A percentile compares a stretch with the other conserved stretches of the same genome.
Conservation (phyloP, 2,329 filamentous ascomycete species). For the Colletotrichum trifolii region DNA sequence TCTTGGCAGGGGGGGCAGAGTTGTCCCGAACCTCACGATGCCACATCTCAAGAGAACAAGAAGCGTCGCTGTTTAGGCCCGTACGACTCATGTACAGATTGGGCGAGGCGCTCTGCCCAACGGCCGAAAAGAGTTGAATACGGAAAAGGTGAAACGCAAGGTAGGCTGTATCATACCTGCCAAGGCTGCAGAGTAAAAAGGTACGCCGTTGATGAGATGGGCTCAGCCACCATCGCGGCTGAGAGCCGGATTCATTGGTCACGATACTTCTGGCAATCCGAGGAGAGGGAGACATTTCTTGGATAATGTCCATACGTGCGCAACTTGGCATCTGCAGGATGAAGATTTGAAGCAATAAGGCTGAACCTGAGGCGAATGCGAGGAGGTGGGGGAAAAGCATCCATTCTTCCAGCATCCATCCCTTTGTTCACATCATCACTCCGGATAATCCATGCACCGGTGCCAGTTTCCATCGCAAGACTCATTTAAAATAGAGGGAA, state of each 20-base stretch:
- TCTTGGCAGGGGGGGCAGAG: no score
- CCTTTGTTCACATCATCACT: neutral
- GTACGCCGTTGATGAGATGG: neutral
- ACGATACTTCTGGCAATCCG: neutral
- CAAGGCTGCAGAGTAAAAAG: slow-evolving; percentile 11
- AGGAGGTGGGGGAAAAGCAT: slow-evolving; percentile 8
- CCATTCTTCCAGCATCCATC: slow-evolving; percentile 5
- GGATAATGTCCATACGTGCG: neutral
- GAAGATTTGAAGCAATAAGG: neutral
- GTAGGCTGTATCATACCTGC: slow-evolving; percentile 6
- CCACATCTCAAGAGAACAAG: no score
- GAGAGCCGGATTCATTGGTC: neutral
- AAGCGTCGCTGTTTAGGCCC: no score
- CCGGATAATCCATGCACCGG: neutral
- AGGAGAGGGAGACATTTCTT: neutral
- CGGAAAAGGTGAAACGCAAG: neutral
- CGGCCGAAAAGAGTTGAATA: slow-evolving; percentile 10
- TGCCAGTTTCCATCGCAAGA: no score
- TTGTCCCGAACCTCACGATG: no score
- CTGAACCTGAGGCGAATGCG: neutral
- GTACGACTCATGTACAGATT: no score
- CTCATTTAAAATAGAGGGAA: no score
- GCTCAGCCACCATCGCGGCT: neutral
- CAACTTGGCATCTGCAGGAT: neutral
- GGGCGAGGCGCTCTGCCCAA: neutral